Evolutionary conservation across 805 yeast genomes (phyloP).

Genomic region (Lachancea dasiensis): DNA sequence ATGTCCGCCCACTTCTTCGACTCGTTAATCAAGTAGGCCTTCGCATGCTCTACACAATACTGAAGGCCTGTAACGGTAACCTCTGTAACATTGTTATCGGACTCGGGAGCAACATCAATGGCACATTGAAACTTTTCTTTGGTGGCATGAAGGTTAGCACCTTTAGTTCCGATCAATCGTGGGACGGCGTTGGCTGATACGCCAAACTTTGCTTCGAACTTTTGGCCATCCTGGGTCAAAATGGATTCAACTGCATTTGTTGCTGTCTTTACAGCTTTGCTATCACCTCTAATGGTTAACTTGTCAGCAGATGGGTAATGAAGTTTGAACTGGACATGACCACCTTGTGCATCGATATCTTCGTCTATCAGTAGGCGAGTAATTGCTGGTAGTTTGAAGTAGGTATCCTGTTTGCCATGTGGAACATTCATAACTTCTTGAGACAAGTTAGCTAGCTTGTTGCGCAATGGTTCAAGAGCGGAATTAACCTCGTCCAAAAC

Average conservation of each 20-base stretch:
- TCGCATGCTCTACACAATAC: conserved; percentile 70
- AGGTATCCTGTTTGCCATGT: conserved; percentile 47
- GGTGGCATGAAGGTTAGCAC: conserved; percentile 61
- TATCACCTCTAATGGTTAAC: conserved; percentile 64
- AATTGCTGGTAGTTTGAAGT: conserved; percentile 16
- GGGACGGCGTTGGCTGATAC: conserved; percentile 67
- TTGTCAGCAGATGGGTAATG: conserved; percentile 45
- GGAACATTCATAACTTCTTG: conserved; percentile 47
- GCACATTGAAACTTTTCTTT: conserved; percentile 70
- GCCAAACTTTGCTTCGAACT: conserved; percentile 38
- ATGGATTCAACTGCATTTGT: conserved; percentile 35
- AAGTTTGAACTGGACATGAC: conserved; percentile 43
- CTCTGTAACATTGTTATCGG: conserved; percentile 36
- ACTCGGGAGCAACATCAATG: conserved; percentile 63
- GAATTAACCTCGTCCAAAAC: conserved; percentile 49
- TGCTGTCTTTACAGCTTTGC: conserved; percentile 45
- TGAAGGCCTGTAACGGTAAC: conserved; percentile 71
- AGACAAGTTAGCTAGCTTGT: conserved; percentile 48
- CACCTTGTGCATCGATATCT: conserved; percentile 33
- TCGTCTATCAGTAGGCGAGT: conserved; percentile 25
- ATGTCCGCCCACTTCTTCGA: conserved; percentile 83
- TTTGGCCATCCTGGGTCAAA: conserved; percentile 23
- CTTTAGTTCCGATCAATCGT: conserved; percentile 86
- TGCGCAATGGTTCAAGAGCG: conserved; percentile 53
- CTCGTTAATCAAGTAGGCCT: conserved; percentile 47